These are phyloP conservation scores for Plantago major DNA, from an alignment of 257 asterid genomes.

Conservation along the genomic window DNA sequence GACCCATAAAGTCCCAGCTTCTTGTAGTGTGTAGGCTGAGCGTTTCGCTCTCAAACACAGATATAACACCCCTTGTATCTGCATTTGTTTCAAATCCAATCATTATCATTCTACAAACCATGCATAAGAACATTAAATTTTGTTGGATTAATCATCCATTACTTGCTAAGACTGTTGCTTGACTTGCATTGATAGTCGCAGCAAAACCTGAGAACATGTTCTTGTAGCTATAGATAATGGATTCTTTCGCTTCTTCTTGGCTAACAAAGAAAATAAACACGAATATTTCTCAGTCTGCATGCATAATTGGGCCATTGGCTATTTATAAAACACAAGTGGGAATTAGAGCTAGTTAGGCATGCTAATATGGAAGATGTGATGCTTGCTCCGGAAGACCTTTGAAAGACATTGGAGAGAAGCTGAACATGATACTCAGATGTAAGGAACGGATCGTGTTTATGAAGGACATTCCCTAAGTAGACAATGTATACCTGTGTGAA, in stretches of 20 bases:
- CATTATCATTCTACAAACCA: neutral
- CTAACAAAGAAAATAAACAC: slow-evolving; percentile 21
- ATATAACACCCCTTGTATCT: slow-evolving; percentile 48
- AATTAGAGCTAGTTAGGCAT: neutral
- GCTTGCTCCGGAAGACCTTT: slow-evolving; percentile 29
- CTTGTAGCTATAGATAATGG: slow-evolving; percentile 60
- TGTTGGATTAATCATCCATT: slow-evolving; percentile 7
- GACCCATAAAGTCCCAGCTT: slow-evolving; percentile 75
- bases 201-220: slow-evolving; percentile 58
- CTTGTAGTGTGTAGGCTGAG: slow-evolving; percentile 50
- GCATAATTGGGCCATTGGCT: too few relatives aligned
- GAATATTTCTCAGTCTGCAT: too few relatives aligned
- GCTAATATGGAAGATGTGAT: neutral
- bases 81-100: slow-evolving; percentile 19
- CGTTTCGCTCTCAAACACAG: slow-evolving; percentile 48
- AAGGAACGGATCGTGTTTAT: slow-evolving; percentile 29
- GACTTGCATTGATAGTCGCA: slow-evolving; percentile 45
- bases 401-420: slow-evolving; percentile 38
- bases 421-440: slow-evolving; percentile 38
- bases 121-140: neutral
- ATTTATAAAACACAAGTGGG: too few relatives aligned
- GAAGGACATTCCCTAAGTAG: slow-evolving; percentile 42
- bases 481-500: slow-evolving; percentile 49
- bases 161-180: slow-evolving; percentile 47
- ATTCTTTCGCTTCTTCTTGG: slow-evolving; percentile 47